Evolutionary conservation across 1,139 yeast genomes (phyloP), one percentile per base, ranked within the genome.

Genomic region (Kodamaea alishanica): DNA sequence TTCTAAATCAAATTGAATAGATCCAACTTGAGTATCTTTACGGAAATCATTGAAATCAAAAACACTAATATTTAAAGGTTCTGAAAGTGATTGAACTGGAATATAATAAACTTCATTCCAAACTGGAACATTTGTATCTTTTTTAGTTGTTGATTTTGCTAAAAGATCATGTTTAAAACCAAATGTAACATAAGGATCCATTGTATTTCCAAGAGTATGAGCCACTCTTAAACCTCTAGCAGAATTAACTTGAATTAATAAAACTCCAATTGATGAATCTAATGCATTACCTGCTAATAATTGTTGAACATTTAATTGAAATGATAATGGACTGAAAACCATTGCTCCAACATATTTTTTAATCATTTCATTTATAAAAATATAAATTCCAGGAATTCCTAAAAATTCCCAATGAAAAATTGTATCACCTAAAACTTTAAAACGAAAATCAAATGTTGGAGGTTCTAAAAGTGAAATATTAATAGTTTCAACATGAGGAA

Each of bases 401-500:
- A 89, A 79, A 27, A 90, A 68, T 63, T 92, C 98, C 81, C 94
- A 85, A 48, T 90, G 86, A 62, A 90, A 82, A 24, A 83, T 67
- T 26, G 84, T 70, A 49, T 90, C 92, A 47, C 96, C 95, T 41
- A 85, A 66, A 12, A 85, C 70, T 49, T 76, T 82, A 35, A 86
- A 73, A 42, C 79, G 77, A 59, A 89, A 92, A 61, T 92, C 98
- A 60, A 89, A 79, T 47, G 80, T 74, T 12, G 97, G 97, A 28
- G 95, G 82, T 45, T 87, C 92, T 60, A 89, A 66, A 51, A 92
- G 68, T 20, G 95, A 81, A 26, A 90, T 78, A 56, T 86, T 92
- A 15, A 89, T 81, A 2, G 96, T 89, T 61, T 92, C 95, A 46
- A 92, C 70, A 61, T 92, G 97, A 4, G 98, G 98, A 64, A 85